Base-by-base conservation (phyloP, 805 yeast species). In the Pichia exigua region DNA sequence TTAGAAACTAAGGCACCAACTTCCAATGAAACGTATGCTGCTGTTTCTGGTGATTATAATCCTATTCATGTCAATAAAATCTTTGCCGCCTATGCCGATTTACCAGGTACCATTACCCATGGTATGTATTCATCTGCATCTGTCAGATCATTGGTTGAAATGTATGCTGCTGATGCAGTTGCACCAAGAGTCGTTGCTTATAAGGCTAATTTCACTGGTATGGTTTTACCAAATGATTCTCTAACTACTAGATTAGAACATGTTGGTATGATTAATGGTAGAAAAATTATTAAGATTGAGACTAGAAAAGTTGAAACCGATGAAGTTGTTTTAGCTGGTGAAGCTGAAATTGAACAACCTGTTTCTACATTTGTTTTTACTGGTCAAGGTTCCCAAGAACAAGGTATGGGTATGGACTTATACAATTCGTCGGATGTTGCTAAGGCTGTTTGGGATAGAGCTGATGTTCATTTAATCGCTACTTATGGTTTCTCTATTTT, bases 361-460 rank as follows among this genome's bases (percentile, higher is more conserved):
- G 86, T 85, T 49, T 87, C 98, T 44, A 86, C 99, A 21, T 94
- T 87, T 69, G 96, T 94, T 53, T 94, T 95, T 75, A 94, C 99
- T 59, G 99, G 99, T 67, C 99, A 94, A 78, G 99, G 99, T 71
- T 92, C 99, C 55, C 99, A 94, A 74, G 99, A 95, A 72, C 99
- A 95, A 76, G 97, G 97, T 69, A 94, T 94, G 99, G 99, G 99
- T 78, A 94, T 94, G 99, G 99, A 94, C 71, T 79, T 94, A 67
- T 94, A 94, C 72, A 83, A 83, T 59, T 78, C 86, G 42, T 87
- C 96, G 47, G 90, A 81, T 30, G 97, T 94, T 68, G 99, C 99
- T 49, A 83, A 83, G 64, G 82, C 81, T 57, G 97, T 94, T 57
- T 94, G 99, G 99, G 98, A 94, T 70, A 86, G 89, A 68, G 99